phyloP scores from a whole-genome alignment of 1,284 basidiomycete genomes.

The Porodaedalea pini region DNA sequence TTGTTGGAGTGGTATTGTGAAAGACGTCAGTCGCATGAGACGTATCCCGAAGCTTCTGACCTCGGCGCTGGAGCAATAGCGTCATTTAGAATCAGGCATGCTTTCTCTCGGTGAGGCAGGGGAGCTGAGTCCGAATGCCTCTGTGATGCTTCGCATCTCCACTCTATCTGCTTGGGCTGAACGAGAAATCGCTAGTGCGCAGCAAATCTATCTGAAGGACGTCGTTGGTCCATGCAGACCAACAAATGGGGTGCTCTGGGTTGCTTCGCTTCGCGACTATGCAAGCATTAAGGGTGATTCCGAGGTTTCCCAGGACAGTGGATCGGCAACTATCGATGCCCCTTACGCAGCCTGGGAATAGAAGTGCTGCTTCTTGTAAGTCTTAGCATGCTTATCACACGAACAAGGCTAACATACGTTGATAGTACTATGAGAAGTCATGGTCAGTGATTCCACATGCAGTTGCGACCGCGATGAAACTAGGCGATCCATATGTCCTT shows the following conservation, averaged over 20 bases:
- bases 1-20: conserved; percentile 94
- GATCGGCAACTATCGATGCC: conserved; percentile 71
- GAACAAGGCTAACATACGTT: not conserved
- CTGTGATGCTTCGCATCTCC: conserved; percentile 92
- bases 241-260: conserved; percentile 82
- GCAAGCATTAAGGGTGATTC: conserved; percentile 88
- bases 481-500: conserved; percentile 63
- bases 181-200: conserved; percentile 74
- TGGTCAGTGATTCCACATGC: conserved; percentile 89
- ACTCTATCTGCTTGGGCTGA: conserved; percentile 96
- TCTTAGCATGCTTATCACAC: conserved; percentile 17
- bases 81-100: conserved; percentile 83
- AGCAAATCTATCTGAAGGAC: conserved; percentile 74
- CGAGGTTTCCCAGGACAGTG: conserved; percentile 72
- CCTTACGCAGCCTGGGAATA: conserved; percentile 86
- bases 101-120: conserved; percentile 84
- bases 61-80: conserved; percentile 85
- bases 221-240: conserved; percentile 83
- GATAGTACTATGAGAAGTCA: conserved; percentile 83
- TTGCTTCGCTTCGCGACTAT: conserved; percentile 86
- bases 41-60: conserved; percentile 90
- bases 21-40: conserved; percentile 88
- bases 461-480: conserved; percentile 76
- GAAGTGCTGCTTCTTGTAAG: conserved; percentile 87
- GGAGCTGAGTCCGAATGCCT: conserved; percentile 89